Evolutionary conservation across 306 rosid genomes (phyloP).

Genomic region (Carpinus viminea): DNA sequence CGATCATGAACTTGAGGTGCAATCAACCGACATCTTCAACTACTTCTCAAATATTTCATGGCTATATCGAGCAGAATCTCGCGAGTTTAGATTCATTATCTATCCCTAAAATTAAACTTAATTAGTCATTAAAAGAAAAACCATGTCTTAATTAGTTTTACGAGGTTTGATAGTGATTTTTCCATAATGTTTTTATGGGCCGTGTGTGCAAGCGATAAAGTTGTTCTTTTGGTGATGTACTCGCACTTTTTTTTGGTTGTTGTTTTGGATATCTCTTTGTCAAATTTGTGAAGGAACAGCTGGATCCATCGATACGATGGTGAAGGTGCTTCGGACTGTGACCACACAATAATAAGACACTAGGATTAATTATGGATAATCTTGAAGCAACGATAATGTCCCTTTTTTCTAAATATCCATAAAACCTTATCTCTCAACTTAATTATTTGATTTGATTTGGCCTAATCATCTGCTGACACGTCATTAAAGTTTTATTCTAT

Average conservation of each 20-base stretch:
- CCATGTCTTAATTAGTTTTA: neutral
- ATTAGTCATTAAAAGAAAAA: neutral
- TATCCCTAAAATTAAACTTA: too few relatives aligned
- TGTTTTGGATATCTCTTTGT: neutral
- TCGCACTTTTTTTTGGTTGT: neutral
- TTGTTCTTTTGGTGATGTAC: neutral
- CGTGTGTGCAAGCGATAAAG: slow-evolving; percentile 1
- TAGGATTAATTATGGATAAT: slow-evolving; percentile 13
- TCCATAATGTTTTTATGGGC: neutral
- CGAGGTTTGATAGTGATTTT: slow-evolving; percentile 2
- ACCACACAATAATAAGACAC: slow-evolving; percentile 27
- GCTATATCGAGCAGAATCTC: too few relatives aligned
- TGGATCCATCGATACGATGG: neutral
- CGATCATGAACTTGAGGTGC: too few relatives aligned
- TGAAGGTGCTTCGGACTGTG: slow-evolving; percentile 25
- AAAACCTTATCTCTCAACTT: slow-evolving; percentile 20
- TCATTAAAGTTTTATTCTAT: neutral
- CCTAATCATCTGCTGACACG: neutral
- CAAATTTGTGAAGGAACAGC: slow-evolving; percentile 2
- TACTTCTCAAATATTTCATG: too few relatives aligned
- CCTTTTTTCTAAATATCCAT: neutral
- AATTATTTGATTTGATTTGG: neutral
- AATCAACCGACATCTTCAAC: too few relatives aligned
- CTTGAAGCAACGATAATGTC: neutral
- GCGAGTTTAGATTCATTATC: too few relatives aligned